These are phyloP conservation scores for Cichorium intybus DNA, from an alignment of 140 eudicot species.

Conservation along the genomic window DNA sequence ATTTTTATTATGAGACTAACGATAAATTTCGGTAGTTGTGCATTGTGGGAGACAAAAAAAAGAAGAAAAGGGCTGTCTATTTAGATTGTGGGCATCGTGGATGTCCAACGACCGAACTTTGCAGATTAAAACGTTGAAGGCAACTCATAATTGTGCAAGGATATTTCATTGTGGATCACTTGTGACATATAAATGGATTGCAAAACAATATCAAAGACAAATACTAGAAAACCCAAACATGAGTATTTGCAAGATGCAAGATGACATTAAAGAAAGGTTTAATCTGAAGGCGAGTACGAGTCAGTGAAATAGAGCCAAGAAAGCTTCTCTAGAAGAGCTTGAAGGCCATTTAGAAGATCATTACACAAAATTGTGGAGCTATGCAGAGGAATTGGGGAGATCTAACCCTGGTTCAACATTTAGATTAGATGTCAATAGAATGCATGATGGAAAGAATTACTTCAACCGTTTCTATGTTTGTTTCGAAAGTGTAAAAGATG, in stretches of 20 bases:
- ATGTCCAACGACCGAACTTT: neutral
- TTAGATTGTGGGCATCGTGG: neutral
- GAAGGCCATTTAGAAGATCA: neutral
- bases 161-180: neutral
- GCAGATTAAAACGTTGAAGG: neutral
- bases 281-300: neutral
- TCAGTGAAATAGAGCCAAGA: neutral
- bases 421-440: neutral
- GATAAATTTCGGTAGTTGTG: too few species aligned
- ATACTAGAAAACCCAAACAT: neutral
- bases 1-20: too few species aligned
- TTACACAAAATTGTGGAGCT: too few species aligned
- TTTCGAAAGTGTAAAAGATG: neutral
- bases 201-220: neutral
- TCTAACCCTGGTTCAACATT: neutral
- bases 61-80: neutral
- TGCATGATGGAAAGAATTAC: neutral
- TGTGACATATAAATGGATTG: neutral
- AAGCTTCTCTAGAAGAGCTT: neutral
- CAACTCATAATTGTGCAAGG: neutral
- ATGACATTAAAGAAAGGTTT: neutral
- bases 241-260: neutral
- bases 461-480: neutral
- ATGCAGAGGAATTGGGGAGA: neutral
- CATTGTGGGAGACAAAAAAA: neutral